A percentile compares a stretch with the other conserved stretches of the same genome.
Evolutionary conservation across 306 rosid genomes (phyloP).

Genomic region (Malus domestica): ASM211411v1 NC_041789.1:31654501-31655000

Average conservation of each 20-base stretch:
- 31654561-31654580: not conserved
- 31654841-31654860: not conserved
- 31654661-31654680: not conserved
- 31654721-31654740: not conserved
- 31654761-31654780: too few relatives aligned
- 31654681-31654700: not conserved
- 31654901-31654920: not conserved
- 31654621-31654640: not conserved
- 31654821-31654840: too few relatives aligned
- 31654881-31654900: not conserved
- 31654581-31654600: not conserved
- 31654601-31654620: not conserved
- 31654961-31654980: conserved; percentile 42
- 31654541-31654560: not conserved
- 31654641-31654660: not conserved
- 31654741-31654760: not conserved
- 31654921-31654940: conserved; percentile 38
- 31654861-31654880: conserved; percentile 4
- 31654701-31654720: not conserved
- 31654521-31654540: not conserved
- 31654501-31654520: not conserved
- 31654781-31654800: too few relatives aligned
- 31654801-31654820: too few relatives aligned
- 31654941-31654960: conserved; percentile 41
- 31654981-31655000: conserved; percentile 33